Percentiles rank a stretch among this genome's conserved stretches.
These are phyloP conservation scores for Ogataea ramenticola DNA, from an alignment of 805 yeast species.

Conservation along the genomic window DNA sequence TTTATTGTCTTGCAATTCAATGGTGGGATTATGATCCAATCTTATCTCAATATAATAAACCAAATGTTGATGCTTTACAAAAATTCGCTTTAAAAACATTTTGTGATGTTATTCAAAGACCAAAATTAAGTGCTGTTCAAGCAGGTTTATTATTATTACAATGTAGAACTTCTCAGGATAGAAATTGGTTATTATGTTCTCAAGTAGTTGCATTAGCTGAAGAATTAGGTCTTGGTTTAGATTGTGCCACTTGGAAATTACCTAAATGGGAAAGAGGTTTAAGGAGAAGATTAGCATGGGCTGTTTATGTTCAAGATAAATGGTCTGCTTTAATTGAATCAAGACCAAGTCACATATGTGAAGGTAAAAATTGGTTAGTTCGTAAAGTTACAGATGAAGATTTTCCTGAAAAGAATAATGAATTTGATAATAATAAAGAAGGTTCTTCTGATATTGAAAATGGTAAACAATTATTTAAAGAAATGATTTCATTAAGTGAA, in stretches of 20 bases:
- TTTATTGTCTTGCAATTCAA: slow-evolving; percentile 79
- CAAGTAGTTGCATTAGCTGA: slow-evolving; percentile 85
- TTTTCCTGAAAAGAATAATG: slow-evolving; percentile 63
- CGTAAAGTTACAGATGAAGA: slow-evolving; percentile 62
- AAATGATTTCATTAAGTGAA: slow-evolving; percentile 56
- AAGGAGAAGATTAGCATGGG: slow-evolving; percentile 90
- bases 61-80: slow-evolving; percentile 64
- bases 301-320: slow-evolving; percentile 85
- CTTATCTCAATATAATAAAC: slow-evolving; percentile 68
- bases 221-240: slow-evolving; percentile 85
- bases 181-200: slow-evolving; percentile 81
- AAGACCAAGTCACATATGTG: slow-evolving; percentile 73
- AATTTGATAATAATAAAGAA: slow-evolving; percentile 30
- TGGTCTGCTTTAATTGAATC: slow-evolving; percentile 82
- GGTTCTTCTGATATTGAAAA: slow-evolving; percentile 64
- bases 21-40: slow-evolving; percentile 93
- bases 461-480: slow-evolving; percentile 64
- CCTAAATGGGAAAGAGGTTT: slow-evolving; percentile 95
- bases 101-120: slow-evolving; percentile 70
- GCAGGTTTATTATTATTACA: slow-evolving; percentile 79
- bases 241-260: slow-evolving; percentile 83
- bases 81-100: slow-evolving; percentile 61
- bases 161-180: slow-evolving; percentile 45
- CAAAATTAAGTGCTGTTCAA: slow-evolving; percentile 86
- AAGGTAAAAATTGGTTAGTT: slow-evolving; percentile 76